Base-by-base conservation (phyloP, 2,329 filamentous ascomycete genomes). In the Fusarium musae region DNA sequence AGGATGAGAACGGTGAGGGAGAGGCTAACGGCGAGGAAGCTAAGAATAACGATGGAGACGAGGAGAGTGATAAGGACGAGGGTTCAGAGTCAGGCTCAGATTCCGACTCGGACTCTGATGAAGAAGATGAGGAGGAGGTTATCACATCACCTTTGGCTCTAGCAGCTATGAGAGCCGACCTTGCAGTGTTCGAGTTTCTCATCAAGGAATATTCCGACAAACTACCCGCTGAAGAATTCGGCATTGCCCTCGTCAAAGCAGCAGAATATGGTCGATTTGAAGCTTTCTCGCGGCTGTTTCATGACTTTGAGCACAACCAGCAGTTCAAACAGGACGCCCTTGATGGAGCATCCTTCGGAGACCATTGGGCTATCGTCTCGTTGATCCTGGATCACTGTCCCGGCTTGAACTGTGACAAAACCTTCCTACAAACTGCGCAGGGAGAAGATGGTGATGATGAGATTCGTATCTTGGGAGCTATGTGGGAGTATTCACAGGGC, bases 131-230 rank as follows among this genome's bases (percentile, higher is more conserved):
- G 2, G 72, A 63, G 5, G 68, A 74, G 9, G 13, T 66, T 1
- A 63, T 81, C 26, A 70, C 76, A 9, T 78, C 82, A 0, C 83
- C 83, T 2, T 66, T 85, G 10, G 81, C 82, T 10, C 63, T 83
- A 6, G 82, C 83, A 13, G 83, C 83, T 3, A 70, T 79, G 17
- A 70, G 83, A 15, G 81, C 82, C 0, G 82, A 85, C 43, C 59
- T 81, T 9, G 78, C 82, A 5, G 84, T 85, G 79, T 83, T 85
- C 43, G 80, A 84, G 15, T 84, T 83, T 50, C 74, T 85, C 2
- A 78, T 84, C 19, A 72, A 82, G 15, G 78, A 81, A n/a, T 85
- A 84, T 59, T 78, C 81, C 0, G 79, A 82, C 15, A 82, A 81
- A 56, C 68, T 85, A 0, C 82, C 83, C 3, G 63, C 79, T 6